phyloP scores from a whole-genome alignment of 495 filamentous ascomycete genomes.

The Annulohypoxylon maeteangense region DNA sequence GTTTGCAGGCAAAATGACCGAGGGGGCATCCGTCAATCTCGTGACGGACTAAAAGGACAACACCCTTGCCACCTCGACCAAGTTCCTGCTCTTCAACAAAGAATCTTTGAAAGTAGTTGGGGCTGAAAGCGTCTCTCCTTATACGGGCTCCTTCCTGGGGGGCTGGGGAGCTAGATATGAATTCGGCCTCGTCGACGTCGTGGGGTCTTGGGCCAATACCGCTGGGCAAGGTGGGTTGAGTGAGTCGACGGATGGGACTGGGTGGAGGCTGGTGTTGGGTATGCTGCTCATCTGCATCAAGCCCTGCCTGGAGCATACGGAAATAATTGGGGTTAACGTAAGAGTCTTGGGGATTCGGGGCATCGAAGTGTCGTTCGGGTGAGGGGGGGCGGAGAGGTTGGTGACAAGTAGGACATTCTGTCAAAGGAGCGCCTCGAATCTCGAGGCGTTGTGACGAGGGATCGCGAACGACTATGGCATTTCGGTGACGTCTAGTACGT shows the following conservation, averaged over 20 bases:
- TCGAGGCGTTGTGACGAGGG: constrained; percentile 84
- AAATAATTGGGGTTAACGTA: constrained; percentile 94
- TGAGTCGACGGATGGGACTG: constrained; percentile 60
- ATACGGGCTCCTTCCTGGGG: constrained; percentile 71
- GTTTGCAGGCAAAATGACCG: constrained; percentile 93
- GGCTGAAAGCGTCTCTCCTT: constrained; percentile 84
- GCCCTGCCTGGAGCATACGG: constrained; percentile 78
- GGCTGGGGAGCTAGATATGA: constrained; percentile 64
- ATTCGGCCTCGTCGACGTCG: constrained; percentile 58
- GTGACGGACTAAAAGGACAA: constrained; percentile 91
- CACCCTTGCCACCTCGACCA: constrained; percentile 91
- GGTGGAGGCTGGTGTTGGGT: constrained; percentile 48
- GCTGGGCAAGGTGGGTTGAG: constrained; percentile 53
- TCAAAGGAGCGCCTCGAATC: constrained; percentile 71
- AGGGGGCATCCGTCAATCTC: constrained; percentile 87
- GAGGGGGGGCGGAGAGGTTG: constrained; percentile 71
- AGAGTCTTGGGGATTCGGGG: constrained; percentile 61
- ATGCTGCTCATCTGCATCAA: constrained; percentile 44
- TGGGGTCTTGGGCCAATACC: constrained; percentile 43
- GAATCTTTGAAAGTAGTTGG: constrained; percentile 88
- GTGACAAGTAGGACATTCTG: constrained; percentile 89
- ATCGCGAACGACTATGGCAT: constrained; percentile 92
- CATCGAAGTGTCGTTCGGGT: constrained; percentile 60
- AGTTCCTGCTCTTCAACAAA: constrained; percentile 88
- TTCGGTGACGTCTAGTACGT: constrained; percentile 79